These are phyloP conservation scores for Phytophthora pinifolia DNA, from an alignment of 352 stramenopile species.

Conservation along the genomic window DNA sequence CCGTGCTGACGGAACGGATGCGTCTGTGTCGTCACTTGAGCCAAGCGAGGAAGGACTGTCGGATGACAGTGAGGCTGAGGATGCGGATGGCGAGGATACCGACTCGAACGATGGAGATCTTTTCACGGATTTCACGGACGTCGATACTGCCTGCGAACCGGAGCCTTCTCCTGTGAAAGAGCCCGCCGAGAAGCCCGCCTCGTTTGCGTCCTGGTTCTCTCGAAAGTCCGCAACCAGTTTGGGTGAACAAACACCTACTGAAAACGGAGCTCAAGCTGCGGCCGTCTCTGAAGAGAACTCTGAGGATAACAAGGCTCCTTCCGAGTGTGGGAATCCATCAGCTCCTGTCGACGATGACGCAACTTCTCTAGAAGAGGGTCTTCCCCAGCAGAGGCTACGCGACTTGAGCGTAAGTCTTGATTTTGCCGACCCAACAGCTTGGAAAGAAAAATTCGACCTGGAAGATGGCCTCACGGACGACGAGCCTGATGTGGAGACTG, in stretches of 20 bases:
- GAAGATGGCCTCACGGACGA: slow-evolving; percentile 65
- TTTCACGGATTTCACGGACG: slow-evolving; percentile 25
- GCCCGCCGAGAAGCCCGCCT: slow-evolving; percentile 15
- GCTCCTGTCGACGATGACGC: slow-evolving; percentile 15
- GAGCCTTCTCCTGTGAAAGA: slow-evolving; percentile 18
- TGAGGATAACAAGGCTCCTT: neutral
- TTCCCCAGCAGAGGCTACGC: slow-evolving; percentile 32
- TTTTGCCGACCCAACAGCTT: slow-evolving; percentile 67
- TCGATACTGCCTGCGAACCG: slow-evolving; percentile 14
- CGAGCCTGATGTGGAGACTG: slow-evolving; percentile 38
- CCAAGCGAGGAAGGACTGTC: slow-evolving; percentile 12
- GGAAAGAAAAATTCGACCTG: slow-evolving; percentile 75
- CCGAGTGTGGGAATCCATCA: slow-evolving; percentile 10
- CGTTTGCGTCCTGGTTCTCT: slow-evolving; percentile 39
- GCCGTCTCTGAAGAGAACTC: neutral
- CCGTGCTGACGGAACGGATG: slow-evolving; percentile 5
- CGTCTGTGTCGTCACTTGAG: slow-evolving; percentile 12
- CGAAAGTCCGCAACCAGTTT: slow-evolving; percentile 18
- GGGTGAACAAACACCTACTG: neutral
- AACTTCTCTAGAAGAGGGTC: slow-evolving; percentile 33
- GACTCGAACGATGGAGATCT: slow-evolving; percentile 22
- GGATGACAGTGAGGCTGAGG: slow-evolving; percentile 23
- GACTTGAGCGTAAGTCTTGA: slow-evolving; percentile 75
- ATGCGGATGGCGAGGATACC: slow-evolving; percentile 33
- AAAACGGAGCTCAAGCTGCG: slow-evolving; percentile 1